Conservation (phyloP, 345 rosid genomes). For the Syzygium oleosum region DNA sequence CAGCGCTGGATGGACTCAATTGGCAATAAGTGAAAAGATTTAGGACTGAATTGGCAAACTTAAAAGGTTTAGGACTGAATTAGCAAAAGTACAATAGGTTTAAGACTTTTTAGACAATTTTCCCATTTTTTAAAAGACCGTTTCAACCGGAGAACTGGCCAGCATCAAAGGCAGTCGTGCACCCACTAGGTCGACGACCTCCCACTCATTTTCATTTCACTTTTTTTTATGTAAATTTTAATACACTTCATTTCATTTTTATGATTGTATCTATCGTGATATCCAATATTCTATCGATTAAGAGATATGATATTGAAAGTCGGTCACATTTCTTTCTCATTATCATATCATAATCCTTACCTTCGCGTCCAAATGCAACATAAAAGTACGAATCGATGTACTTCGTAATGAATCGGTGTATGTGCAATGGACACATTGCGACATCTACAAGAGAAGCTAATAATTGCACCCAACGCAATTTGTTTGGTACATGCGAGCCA, state of each 20-base stretch:
- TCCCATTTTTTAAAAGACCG: no score
- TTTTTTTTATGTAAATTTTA: no score
- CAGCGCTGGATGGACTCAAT: no score
- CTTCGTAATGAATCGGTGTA: rapidly evolving
- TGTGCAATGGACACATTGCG: neutral
- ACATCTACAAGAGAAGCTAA: neutral
- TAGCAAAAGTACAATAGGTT: no score
- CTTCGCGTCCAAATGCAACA: neutral
- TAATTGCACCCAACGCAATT: rapidly evolving
- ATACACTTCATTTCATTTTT: neutral
- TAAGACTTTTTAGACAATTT: no score
- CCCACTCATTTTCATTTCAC: neutral
- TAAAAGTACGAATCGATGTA: neutral
- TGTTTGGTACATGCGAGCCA: rapidly evolving
- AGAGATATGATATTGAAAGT: neutral
- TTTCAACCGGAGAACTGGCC: neutral
- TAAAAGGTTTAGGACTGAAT: no score
- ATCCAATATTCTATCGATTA: rapidly evolving
- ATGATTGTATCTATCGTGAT: neutral
- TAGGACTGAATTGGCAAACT: no score
- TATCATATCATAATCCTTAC: neutral
- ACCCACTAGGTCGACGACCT: neutral
- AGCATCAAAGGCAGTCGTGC: neutral
- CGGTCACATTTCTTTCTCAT: neutral
- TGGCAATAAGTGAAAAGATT: no score